Percentiles rank a stretch among this genome's conserved stretches.
These are phyloP conservation scores for Colletotrichum tanaceti DNA, from an alignment of 2,329 filamentous ascomycete species.

Conservation along the genomic window DNA sequence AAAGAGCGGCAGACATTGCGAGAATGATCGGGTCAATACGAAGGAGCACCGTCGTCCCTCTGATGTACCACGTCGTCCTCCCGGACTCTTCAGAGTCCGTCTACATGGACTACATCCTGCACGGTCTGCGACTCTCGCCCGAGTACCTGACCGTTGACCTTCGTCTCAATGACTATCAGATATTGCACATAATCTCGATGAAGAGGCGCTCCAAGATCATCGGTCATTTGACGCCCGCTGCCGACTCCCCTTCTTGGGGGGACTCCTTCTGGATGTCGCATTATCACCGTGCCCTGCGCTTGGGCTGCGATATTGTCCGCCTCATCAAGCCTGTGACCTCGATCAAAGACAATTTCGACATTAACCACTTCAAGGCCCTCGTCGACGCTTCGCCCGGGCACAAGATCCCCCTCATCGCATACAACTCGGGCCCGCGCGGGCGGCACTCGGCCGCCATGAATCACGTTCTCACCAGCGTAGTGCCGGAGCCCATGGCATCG, in stretches of 20 bases:
- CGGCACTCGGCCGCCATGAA: conserved; percentile 76
- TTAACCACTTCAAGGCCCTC: conserved; percentile 65
- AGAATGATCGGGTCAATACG: conserved; percentile 69
- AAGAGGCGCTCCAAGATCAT: conserved; percentile 72
- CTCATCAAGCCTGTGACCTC: conserved; percentile 67
- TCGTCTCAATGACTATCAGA: conserved; percentile 62
- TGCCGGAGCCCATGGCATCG: conserved; percentile 54
- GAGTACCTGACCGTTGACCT: conserved; percentile 74
- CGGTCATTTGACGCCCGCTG: conserved; percentile 61
- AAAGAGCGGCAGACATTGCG: conserved; percentile 64
- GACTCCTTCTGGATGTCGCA: conserved; percentile 65
- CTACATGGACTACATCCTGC: conserved; percentile 68
- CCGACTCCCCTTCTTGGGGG: conserved; percentile 64
- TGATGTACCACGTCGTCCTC: conserved; percentile 64
- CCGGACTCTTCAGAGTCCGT: conserved; percentile 47
- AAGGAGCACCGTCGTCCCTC: conserved; percentile 70
- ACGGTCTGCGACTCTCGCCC: conserved; percentile 70
- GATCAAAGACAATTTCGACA: conserved; percentile 72
- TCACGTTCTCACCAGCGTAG: conserved; percentile 70
- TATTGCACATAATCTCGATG: conserved; percentile 61
- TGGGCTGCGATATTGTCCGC: conserved; percentile 72
- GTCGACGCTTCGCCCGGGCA: conserved; percentile 57
- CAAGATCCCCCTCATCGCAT: conserved; percentile 68
- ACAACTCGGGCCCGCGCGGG: conserved; percentile 73
- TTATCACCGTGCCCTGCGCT: conserved; percentile 67